These are phyloP conservation scores for Rhizopogon vulgaris DNA, from an alignment of 768 basidiomycete species.

Conservation along the genomic window DNA sequence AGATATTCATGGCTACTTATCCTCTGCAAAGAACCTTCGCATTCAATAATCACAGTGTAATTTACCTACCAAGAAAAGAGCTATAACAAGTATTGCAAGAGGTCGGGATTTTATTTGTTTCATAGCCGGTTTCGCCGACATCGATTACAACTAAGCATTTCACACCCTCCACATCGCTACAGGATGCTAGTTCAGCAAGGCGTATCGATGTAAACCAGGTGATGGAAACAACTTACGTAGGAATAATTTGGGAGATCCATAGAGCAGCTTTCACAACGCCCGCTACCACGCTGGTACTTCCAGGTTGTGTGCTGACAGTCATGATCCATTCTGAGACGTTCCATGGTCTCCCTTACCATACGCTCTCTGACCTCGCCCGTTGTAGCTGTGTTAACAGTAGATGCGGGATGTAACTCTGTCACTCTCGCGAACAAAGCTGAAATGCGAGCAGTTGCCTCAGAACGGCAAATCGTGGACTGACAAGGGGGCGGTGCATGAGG, in stretches of 20 bases:
- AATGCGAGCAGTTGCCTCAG: too few species aligned
- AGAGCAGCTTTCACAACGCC: slow-evolving; percentile 42
- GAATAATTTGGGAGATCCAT: slow-evolving; percentile 36
- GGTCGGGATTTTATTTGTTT: not conserved
- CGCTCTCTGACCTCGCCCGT: slow-evolving; percentile 5
- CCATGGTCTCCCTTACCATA: slow-evolving; percentile 26
- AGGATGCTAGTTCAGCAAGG: not conserved
- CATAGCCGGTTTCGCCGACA: slow-evolving; percentile 31
- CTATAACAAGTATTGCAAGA: too few species aligned
- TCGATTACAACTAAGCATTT: slow-evolving; percentile 29
- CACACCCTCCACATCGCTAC: slow-evolving; percentile 29
- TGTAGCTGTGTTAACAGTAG: not conserved
- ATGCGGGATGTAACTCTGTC: not conserved
- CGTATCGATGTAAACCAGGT: not conserved
- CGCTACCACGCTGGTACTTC: slow-evolving; percentile 37
- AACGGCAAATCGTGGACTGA: too few species aligned
- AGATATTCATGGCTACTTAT: too few species aligned
- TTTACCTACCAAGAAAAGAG: too few species aligned
- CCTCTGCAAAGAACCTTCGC: too few species aligned
- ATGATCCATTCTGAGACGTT: slow-evolving; percentile 43
- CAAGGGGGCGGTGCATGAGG: too few species aligned
- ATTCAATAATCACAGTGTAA: too few species aligned
- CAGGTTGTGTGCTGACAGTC: slow-evolving; percentile 42
- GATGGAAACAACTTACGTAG: slow-evolving; percentile 33
- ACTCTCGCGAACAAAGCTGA: not conserved